Evolutionary conservation across 2,329 filamentous ascomycete genomes (phyloP).

Genomic region (Cercospora beticola): DNA sequence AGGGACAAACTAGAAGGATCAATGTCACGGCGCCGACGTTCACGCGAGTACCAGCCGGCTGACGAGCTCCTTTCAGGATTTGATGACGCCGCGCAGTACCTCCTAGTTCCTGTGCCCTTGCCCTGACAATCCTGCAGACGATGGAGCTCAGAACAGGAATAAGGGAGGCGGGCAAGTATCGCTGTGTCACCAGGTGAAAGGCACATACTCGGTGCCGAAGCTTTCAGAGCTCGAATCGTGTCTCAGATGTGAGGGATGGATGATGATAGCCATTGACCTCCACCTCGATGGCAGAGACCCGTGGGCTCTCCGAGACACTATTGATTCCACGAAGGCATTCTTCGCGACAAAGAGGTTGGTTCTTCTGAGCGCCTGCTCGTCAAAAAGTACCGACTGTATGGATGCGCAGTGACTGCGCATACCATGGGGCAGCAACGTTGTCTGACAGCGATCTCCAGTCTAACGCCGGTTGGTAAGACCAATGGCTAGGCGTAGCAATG

Average conservation of each 20-base stretch:
- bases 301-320: constrained; percentile 9
- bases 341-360: background rate
- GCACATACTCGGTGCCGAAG: constrained; percentile 8
- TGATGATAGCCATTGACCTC: background rate
- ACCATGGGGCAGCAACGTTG: background rate
- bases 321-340: background rate
- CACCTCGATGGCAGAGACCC: background rate
- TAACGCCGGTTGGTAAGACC: background rate
- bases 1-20: background rate
- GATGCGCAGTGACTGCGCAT: background rate
- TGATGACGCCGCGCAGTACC: background rate
- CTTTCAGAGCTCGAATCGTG: background rate
- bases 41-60: background rate
- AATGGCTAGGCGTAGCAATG: background rate
- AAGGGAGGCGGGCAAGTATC: background rate
- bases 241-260: constrained; percentile 7
- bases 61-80: background rate
- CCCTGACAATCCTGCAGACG: background rate
- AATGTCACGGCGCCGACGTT: background rate
- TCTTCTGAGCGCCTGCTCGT: background rate
- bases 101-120: background rate
- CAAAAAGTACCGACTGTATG: constrained; percentile 1
- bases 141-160: background rate
- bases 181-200: background rate
- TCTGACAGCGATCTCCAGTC: background rate